A percentile compares a stretch with the other conserved stretches of the same genome.
phyloP scores from a whole-genome alignment of 2,329 filamentous ascomycete species.

The Fusarium buxicola region DNA sequence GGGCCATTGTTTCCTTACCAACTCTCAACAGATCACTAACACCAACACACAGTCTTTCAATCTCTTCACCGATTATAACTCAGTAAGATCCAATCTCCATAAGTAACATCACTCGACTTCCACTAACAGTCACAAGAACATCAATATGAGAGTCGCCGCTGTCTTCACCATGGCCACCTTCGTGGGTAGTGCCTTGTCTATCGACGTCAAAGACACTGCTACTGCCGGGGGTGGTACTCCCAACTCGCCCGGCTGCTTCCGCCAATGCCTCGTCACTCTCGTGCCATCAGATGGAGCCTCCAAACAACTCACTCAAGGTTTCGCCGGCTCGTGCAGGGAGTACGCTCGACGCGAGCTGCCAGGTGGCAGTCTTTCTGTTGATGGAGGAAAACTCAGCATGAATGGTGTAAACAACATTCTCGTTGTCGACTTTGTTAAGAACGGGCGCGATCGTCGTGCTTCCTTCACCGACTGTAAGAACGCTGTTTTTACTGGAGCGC shows the following conservation, averaged over 20 bases:
- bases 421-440: constrained; percentile 1
- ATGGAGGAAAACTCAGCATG: not conserved
- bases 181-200: rapidly evolving
- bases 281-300: not conserved
- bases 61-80: rapidly evolving
- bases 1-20: too few relatives aligned
- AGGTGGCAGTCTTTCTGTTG: not conserved
- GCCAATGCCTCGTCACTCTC: not conserved
- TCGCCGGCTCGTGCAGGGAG: not conserved
- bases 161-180: not conserved
- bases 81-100: rapidly evolving
- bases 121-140: not conserved
- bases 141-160: not conserved
- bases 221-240: not conserved
- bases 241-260: not conserved
- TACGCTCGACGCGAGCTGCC: not conserved
- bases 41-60: rapidly evolving
- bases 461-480: constrained; percentile 1
- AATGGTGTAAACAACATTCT: not conserved
- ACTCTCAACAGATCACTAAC: rapidly evolving
- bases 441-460: not conserved
- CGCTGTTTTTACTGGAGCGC: not conserved
- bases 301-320: not conserved
- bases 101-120: rapidly evolving
- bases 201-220: not conserved